Percentiles rank a stretch among this genome's conserved stretches.
Conservation (phyloP, 1,139 yeast species). For the Kazachstania sp. region DNA sequence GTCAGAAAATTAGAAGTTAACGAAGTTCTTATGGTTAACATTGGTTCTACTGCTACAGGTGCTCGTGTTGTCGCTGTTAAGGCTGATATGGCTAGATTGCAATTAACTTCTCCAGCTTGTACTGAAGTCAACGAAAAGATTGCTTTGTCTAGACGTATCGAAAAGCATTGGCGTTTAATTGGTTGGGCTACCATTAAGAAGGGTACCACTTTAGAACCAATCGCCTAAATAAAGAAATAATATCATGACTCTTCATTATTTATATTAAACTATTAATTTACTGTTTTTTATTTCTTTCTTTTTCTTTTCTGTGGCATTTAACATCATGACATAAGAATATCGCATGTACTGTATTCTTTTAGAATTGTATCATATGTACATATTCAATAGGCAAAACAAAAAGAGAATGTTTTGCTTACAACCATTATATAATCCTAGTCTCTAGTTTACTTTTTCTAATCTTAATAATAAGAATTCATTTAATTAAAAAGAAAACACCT, state of each 20-base stretch:
- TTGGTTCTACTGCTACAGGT: slow-evolving; percentile 98
- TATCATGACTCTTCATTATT: too few species aligned
- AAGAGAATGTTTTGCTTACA: background rate
- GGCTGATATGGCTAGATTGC: slow-evolving; percentile 98
- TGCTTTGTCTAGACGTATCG: slow-evolving; percentile 97
- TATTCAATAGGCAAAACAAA: slow-evolving; percentile 3
- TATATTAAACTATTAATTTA: background rate
- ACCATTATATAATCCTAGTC: slow-evolving; percentile 1
- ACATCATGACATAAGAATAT: slow-evolving; percentile 4
- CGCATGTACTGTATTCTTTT: slow-evolving; percentile 1
- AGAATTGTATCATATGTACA: slow-evolving; percentile 3
- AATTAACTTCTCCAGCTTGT: slow-evolving; percentile 96
- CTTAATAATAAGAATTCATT: background rate
- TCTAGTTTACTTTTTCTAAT: slow-evolving; percentile 1
- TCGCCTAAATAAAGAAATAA: slow-evolving; percentile 27
- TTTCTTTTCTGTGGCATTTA: slow-evolving; percentile 3
- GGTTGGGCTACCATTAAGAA: slow-evolving; percentile 99
- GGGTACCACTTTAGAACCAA: slow-evolving; percentile 81
- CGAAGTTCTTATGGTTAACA: slow-evolving; percentile 97
- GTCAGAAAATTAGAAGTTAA: slow-evolving; percentile 90
- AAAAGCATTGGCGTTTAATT: slow-evolving; percentile 98
- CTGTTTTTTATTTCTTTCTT: background rate
- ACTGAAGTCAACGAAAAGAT: slow-evolving; percentile 97
- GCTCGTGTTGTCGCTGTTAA: slow-evolving; percentile 96
- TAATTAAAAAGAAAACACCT: background rate